Conservation (phyloP, 2,329 filamentous ascomycete species). For the Ascochyta pisi region DNA sequence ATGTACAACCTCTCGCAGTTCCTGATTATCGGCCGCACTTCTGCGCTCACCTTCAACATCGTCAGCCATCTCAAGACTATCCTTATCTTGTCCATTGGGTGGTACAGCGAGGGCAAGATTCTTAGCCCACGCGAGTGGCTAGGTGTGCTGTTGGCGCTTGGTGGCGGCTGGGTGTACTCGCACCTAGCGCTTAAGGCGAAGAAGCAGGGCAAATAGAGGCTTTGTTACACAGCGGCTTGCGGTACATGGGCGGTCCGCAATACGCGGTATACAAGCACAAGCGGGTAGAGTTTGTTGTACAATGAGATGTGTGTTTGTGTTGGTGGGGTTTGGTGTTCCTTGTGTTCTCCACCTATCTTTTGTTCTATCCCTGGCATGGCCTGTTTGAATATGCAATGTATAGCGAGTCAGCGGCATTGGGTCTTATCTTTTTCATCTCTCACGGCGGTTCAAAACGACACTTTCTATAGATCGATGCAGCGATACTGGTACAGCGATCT, state of each 20-base stretch:
- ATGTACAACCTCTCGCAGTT: constrained; percentile 54
- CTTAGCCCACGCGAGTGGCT: constrained; percentile 50
- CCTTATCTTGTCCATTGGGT: constrained; percentile 55
- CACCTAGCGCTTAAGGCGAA: constrained; percentile 50
- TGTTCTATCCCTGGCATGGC: constrained; percentile 3
- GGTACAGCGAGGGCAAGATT: constrained; percentile 54
- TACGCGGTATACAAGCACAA: constrained; percentile 7
- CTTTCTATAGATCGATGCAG: constrained; percentile 15
- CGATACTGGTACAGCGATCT: constrained; percentile 6
- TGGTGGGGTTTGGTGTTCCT: constrained; percentile 8
- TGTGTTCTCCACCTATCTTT: neutral
- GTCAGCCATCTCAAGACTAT: constrained; percentile 56
- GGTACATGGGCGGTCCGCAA: constrained; percentile 1
- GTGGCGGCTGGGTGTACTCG: constrained; percentile 56
- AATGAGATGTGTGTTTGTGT: constrained; percentile 12
- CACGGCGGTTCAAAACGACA: constrained; percentile 15
- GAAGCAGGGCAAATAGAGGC: constrained; percentile 38
- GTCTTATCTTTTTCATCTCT: constrained; percentile 3
- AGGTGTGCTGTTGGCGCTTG: constrained; percentile 54
- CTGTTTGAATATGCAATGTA: constrained; percentile 19
- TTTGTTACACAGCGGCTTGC: neutral
- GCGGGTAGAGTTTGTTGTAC: constrained; percentile 12
- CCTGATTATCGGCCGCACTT: constrained; percentile 50
- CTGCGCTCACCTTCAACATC: constrained; percentile 51
- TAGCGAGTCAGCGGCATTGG: constrained; percentile 14